phyloP scores from a whole-genome alignment of 805 yeast species.

The Kluyveromyces aestuarii region DNA sequence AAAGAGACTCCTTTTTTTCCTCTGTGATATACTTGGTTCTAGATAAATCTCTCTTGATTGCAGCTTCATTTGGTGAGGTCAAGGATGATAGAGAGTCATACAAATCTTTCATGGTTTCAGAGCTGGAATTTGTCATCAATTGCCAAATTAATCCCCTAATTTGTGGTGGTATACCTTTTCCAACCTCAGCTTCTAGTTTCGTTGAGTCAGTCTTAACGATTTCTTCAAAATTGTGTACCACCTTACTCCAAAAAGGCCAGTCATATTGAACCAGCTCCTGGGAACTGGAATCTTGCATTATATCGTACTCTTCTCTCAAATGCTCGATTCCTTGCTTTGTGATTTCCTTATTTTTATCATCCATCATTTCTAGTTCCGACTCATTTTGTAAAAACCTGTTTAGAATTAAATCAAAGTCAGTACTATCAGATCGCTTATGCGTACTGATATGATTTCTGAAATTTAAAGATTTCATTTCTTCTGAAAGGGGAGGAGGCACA shows the following conservation, averaged over 20 bases:
- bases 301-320: slow-evolving; percentile 27
- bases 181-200: slow-evolving; percentile 50
- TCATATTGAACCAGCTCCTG: slow-evolving; percentile 38
- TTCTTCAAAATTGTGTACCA: slow-evolving; percentile 65
- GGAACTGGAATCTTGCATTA: slow-evolving; percentile 9
- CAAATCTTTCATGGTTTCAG: slow-evolving; percentile 33
- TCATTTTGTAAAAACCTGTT: slow-evolving; percentile 50
- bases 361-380: slow-evolving; percentile 40
- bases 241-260: slow-evolving; percentile 84
- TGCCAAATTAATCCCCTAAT: slow-evolving; percentile 92
- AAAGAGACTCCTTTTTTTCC: slow-evolving; percentile 55
- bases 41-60: slow-evolving; percentile 71
- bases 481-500: slow-evolving; percentile 26
- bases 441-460: slow-evolving; percentile 17
- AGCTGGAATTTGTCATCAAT: slow-evolving; percentile 70
- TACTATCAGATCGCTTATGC: slow-evolving; percentile 17
- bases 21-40: slow-evolving; percentile 74
- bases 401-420: slow-evolving; percentile 50
- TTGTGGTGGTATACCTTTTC: slow-evolving; percentile 75
- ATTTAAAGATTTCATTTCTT: slow-evolving; percentile 21
- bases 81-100: slow-evolving; percentile 38
- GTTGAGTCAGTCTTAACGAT: slow-evolving; percentile 57
- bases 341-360: slow-evolving; percentile 44
- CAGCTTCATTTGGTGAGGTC: slow-evolving; percentile 58
- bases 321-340: slow-evolving; percentile 36